Evolutionary conservation across 2,329 filamentous ascomycete genomes (phyloP).

Genomic region (Aspergillus jensenii): DNA sequence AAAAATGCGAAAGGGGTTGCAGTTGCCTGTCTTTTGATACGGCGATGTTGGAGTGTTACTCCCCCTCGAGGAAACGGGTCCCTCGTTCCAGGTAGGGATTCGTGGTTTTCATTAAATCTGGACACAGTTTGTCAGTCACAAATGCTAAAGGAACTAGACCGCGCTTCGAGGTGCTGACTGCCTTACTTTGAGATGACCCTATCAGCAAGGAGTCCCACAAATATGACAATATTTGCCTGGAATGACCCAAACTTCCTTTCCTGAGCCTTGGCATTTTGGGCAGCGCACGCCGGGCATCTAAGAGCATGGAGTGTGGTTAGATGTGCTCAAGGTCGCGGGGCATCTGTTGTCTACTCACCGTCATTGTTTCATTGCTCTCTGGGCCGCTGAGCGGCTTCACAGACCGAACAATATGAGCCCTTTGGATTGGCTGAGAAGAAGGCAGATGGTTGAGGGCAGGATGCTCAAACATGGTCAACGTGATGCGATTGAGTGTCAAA

Average conservation of each 20-base stretch:
- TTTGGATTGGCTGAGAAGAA: constrained; percentile 7
- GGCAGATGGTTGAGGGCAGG: neutral
- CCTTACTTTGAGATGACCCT: neutral
- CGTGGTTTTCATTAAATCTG: neutral
- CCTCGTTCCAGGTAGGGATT: neutral
- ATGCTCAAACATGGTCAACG: constrained; percentile 9
- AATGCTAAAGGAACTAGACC: neutral
- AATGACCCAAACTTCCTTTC: constrained; percentile 46
- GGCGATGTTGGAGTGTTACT: neutral
- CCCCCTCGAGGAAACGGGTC: neutral
- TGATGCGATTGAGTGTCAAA: constrained; percentile 3
- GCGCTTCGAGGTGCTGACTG: neutral
- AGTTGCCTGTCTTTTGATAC: neutral
- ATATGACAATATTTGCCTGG: constrained; percentile 47
- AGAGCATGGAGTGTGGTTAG: neutral
- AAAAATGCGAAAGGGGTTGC: neutral
- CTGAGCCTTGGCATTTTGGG: constrained; percentile 36
- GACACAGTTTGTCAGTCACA: neutral
- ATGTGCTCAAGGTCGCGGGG: neutral
- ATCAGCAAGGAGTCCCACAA: constrained; percentile 38
- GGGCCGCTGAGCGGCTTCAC: neutral
- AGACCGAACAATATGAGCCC: neutral
- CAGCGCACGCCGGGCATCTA: constrained; percentile 49
- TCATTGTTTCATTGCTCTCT: constrained; percentile 9
- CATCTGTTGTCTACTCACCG: constrained; percentile 8